Evolutionary conservation across 768 basidiomycete species (phyloP), one percentile per base, ranked within the genome.

Genomic region (Mycena indigotica): DNA sequence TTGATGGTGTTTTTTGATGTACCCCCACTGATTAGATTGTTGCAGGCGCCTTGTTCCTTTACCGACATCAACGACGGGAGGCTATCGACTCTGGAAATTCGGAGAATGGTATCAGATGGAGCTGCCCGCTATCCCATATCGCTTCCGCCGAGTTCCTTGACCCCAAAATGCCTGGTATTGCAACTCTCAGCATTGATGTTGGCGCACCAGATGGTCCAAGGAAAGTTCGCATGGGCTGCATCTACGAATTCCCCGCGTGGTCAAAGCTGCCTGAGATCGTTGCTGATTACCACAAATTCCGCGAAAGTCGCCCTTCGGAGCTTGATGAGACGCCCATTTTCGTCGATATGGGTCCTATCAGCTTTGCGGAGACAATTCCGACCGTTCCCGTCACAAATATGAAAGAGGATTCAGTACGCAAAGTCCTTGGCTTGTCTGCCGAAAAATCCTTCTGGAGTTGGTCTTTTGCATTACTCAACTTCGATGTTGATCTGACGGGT

Each of bases 121-220:
- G 77, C 60, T 76, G 78, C 50, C 82, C 83, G 10, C 66, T 83
- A 19, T 65, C 70, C 46, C 71, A 72, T 50, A 73, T 84, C 39
- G 51, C 60, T 19, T 60, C 66, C 4, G 58, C 68, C 10, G 60
- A 59, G 24, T 66, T 67, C 56, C 63, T 58, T n/a, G 66, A 59
- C 26, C 56, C 53, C 13, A 50, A 56, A 17, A 69, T 66, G 8
- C 61, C 68, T 28, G 65, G 71, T 26, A 67, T 72, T 23, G 65
- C 72, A 5, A 68, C 58, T 5, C 57, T 75, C 19, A 57, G 64
- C 2, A 26, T 63, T 4, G 48, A 28, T 17, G 30, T 29, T 3
- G 48, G 53, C 40, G 16, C 21, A 4, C 30, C n/a, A 15, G 49
- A 21, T 15, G 28, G 28, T 5, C 39, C 51, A 10, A 38, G 52